A percentile compares a stretch with the other conserved stretches of the same genome.
Conservation (phyloP, 1,284 basidiomycete species). For the Irpex sp. region DNA sequence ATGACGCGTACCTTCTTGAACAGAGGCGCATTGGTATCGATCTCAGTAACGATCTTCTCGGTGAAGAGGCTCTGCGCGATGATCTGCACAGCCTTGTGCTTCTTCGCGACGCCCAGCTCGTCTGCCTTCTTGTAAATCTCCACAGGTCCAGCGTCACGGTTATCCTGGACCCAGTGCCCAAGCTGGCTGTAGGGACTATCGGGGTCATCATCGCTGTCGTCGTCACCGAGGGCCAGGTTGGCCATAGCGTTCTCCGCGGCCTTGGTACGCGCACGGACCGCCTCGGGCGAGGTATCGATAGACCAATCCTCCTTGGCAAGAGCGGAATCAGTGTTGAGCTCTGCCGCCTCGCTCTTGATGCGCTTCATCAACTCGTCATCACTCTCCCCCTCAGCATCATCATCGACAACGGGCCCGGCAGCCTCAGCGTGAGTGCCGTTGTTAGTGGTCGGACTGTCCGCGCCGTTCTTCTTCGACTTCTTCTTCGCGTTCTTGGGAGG, state of each 20-base stretch:
- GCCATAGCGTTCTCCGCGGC: slow-evolving; percentile 70
- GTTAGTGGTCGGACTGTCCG: slow-evolving; percentile 26
- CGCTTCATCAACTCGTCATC: slow-evolving; percentile 82
- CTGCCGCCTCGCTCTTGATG: slow-evolving; percentile 84
- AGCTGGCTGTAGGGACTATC: slow-evolving; percentile 87
- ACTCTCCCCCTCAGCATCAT: slow-evolving; percentile 53
- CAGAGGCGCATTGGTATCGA: slow-evolving; percentile 71
- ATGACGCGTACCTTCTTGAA: slow-evolving; percentile 70
- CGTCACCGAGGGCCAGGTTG: slow-evolving; percentile 59
- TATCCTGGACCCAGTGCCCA: slow-evolving; percentile 85
- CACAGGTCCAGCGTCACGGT: slow-evolving; percentile 51
- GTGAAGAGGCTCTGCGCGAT: slow-evolving; percentile 89
- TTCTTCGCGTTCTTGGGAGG: slow-evolving; percentile 88
- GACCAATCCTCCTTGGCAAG: slow-evolving; percentile 83
- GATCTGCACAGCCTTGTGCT: slow-evolving; percentile 89
- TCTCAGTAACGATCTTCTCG: slow-evolving; percentile 70
- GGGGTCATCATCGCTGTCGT: slow-evolving; percentile 84
- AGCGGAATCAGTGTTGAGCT: slow-evolving; percentile 58
- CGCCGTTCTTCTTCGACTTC: slow-evolving; percentile 51
- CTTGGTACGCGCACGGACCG: slow-evolving; percentile 84
- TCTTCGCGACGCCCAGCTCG: slow-evolving; percentile 91
- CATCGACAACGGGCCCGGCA: slow-evolving; percentile 41
- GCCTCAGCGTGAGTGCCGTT: slow-evolving; percentile 36
- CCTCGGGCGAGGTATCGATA: slow-evolving; percentile 88
- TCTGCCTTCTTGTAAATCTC: slow-evolving; percentile 88